A percentile compares a stretch with the other conserved stretches of the same genome.
phyloP scores from a whole-genome alignment of 805 yeast genomes.

The Teunomyces cretensis region DNA sequence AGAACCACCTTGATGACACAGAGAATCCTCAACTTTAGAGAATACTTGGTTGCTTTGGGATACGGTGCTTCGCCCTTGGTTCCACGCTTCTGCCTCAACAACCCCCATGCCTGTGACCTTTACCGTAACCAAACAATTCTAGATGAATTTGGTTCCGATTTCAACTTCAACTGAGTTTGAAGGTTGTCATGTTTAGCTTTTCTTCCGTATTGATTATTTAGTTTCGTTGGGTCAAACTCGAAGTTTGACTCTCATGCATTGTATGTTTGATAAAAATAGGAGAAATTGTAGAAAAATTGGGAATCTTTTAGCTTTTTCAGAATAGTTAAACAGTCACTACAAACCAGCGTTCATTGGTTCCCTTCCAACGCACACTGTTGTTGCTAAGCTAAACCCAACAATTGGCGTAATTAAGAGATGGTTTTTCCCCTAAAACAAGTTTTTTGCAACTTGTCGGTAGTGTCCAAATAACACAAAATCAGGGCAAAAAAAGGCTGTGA shows the following conservation, averaged over 20 bases:
- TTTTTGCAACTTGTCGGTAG: background rate
- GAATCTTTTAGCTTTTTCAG: too few relatives aligned
- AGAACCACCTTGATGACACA: constrained; percentile 31
- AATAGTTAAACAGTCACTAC: too few relatives aligned
- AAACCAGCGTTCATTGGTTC: too few relatives aligned
- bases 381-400: too few relatives aligned
- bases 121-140: constrained; percentile 7
- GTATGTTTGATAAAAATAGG: too few relatives aligned
- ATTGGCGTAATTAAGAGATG: too few relatives aligned
- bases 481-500: background rate
- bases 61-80: constrained; percentile 32
- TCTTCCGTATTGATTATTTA: background rate
- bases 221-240: background rate
- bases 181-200: background rate
- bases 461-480: constrained; percentile 1
- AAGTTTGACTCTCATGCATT: background rate
- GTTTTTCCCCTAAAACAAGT: background rate
- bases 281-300: too few relatives aligned
- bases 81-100: constrained; percentile 34
- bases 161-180: background rate
- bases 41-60: constrained; percentile 36
- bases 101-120: constrained; percentile 41
- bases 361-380: too few relatives aligned
- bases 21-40: constrained; percentile 39
- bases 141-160: background rate